Evolutionary conservation across 1,284 basidiomycete genomes (phyloP), one percentile per base, ranked within the genome.

Genomic region (Boletus nobilissimus): DNA sequence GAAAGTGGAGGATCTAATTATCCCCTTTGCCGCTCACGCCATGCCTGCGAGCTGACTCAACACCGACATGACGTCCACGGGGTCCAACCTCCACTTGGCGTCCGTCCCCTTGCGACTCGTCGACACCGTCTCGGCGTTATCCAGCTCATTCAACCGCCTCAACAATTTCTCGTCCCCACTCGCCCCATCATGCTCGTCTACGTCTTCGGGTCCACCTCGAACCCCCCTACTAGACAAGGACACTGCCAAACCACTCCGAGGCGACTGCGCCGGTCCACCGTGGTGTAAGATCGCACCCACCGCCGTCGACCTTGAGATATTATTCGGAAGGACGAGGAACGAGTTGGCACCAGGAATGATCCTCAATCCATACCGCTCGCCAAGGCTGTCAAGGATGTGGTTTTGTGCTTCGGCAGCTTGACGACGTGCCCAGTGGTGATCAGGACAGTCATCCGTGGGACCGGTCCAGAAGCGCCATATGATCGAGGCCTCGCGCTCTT

Each of bases 401-500:
- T 97, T 97, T 86, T 97, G 96, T 38, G 96, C 96, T 85, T 97
- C 96, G 1, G 95, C 95, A 5, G 96, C 95, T 84, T 97, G 96
- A 38, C 96, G 88, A 40, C 93, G 90, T 0, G 95, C 95, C 96
- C 96, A 97, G 78, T 91, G 91, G 18, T 91, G 89, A 81, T 94
- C 93, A 2, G 90, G 85, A 54, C 88, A 87, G 8, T 84, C 80
- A 32, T 88, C 86, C 7, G 87, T 86, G 29, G 86, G 81, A 9
- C 89, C 91, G 6, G 91, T 92, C 92, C 93, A 95, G 89, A 94
- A 97, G 3, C 95, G 90, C 95, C 95, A 97, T 10, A 96, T 91
- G 77, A 97, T 87, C 11, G 94, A 96, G 0, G 96, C 94, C 48
- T 94, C 92, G n/a, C 96, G 92, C 84, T 96, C 94, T 81, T 97